Evolutionary conservation across 306 rosid genomes (phyloP).

Genomic region (Pterocarpus santalinus): DNA sequence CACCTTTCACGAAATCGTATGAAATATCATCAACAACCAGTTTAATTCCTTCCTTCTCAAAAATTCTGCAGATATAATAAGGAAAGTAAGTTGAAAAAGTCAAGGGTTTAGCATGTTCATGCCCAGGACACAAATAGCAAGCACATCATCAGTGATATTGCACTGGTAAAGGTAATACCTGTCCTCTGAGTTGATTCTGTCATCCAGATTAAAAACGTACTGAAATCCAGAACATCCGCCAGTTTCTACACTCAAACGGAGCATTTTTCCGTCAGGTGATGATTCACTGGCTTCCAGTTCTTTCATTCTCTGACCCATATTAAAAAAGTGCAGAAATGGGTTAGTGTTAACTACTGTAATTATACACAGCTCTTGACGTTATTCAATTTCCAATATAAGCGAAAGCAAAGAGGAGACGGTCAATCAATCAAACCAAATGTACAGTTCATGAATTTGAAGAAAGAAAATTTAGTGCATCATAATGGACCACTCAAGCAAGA

Average conservation of each 20-base stretch:
- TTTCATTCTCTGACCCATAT: conserved; percentile 72
- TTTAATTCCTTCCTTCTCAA: conserved; percentile 82
- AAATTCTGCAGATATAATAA: conserved; percentile 66
- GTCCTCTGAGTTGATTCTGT: conserved; percentile 74
- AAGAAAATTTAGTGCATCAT: neutral
- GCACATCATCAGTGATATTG: neutral
- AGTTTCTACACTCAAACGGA: conserved; percentile 87
- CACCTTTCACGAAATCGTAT: conserved; percentile 93
- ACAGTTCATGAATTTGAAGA: neutral
- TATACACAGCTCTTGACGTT: neutral
- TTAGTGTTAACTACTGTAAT: conserved; percentile 14
- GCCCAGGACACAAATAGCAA: conserved; percentile 4
- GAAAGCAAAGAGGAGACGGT: conserved; percentile 1
- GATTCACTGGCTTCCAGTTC: conserved; percentile 71
- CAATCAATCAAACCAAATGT: conserved; percentile 20
- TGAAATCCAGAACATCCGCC: conserved; percentile 99
- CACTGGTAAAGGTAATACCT: conserved; percentile 55
- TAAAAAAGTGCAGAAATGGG: conserved; percentile 20
- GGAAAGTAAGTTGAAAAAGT: conserved; percentile 23
- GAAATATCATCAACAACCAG: conserved; percentile 81
- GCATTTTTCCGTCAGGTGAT: conserved; percentile 61
- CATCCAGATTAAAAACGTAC: conserved; percentile 85
- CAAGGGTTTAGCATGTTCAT: neutral
- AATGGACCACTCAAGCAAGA: neutral
- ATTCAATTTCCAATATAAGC: neutral